Percentiles rank a stretch among this genome's conserved stretches.
These are phyloP conservation scores for Cyberlindnera maritima DNA, from an alignment of 805 yeast species.

Conservation along the genomic window DNA sequence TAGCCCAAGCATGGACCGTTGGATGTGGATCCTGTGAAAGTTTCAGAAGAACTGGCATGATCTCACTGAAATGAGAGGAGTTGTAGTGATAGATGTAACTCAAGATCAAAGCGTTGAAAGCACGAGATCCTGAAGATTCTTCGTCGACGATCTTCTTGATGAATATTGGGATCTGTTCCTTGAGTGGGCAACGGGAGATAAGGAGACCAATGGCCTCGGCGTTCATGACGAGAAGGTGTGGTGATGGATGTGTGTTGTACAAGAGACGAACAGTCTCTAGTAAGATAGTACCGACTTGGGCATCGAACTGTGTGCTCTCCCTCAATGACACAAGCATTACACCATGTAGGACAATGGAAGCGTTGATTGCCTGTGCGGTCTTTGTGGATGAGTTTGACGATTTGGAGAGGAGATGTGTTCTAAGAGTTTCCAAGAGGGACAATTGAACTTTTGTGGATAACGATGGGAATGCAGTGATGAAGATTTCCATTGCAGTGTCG, in stretches of 20 bases:
- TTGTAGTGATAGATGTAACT: constrained; percentile 44
- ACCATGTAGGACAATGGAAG: constrained; percentile 62
- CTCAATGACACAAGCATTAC: constrained; percentile 28
- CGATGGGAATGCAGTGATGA: constrained; percentile 65
- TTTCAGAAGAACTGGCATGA: constrained; percentile 56
- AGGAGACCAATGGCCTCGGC: constrained; percentile 60
- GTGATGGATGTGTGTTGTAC: constrained; percentile 16
- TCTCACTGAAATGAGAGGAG: constrained; percentile 40
- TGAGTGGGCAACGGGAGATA: constrained; percentile 34
- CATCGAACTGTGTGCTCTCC: constrained; percentile 29
- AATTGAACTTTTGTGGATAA: constrained; percentile 79
- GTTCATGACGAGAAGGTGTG: constrained; percentile 42
- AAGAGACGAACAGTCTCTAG: constrained; percentile 46
- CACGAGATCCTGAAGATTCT: constrained; percentile 62
- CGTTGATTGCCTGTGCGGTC: constrained; percentile 57
- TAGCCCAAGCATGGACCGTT: constrained; percentile 69
- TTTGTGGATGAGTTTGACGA: constrained; percentile 32
- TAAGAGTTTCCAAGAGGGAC: constrained; percentile 79
- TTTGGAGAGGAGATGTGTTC: constrained; percentile 50
- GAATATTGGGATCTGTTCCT: constrained; percentile 48
- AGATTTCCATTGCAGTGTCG: constrained; percentile 78
- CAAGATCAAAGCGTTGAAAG: constrained; percentile 50
- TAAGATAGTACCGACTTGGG: constrained; percentile 41
- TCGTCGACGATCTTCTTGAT: constrained; percentile 65
- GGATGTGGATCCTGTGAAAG: constrained; percentile 83